A percentile compares a stretch with the other conserved stretches of the same genome.
Evolutionary conservation across 2,329 filamentous ascomycete genomes (phyloP).

Genomic region (Hypoxylon sp.): DNA sequence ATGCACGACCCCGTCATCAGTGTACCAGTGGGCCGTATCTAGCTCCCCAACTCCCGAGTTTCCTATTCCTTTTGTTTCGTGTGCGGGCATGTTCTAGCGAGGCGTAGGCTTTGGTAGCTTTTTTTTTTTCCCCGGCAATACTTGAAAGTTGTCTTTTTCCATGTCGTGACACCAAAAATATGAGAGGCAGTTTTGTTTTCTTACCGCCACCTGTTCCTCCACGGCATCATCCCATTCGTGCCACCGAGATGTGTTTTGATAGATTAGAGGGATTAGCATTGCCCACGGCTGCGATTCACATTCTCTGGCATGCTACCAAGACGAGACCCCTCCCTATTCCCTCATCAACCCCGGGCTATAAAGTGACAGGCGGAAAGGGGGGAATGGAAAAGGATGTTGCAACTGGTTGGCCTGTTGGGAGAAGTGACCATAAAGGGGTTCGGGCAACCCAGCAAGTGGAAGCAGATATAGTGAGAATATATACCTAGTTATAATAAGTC

Average conservation of each 20-base stretch:
- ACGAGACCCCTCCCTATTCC: conserved; percentile 22
- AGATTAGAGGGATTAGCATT: conserved; percentile 40
- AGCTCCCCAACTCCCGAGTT: conserved; percentile 23
- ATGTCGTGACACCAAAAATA: conserved; percentile 41
- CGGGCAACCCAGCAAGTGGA: too few species aligned
- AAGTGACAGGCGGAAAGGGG: too few species aligned
- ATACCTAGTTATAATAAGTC: too few species aligned
- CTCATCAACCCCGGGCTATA: background rate
- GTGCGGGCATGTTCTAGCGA: conserved; percentile 47
- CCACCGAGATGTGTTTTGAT: conserved; percentile 39
- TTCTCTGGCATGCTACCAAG: conserved; percentile 38
- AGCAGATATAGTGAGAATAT: too few species aligned
- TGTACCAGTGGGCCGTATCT: conserved; percentile 22
- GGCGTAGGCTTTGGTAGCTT: conserved; percentile 46
- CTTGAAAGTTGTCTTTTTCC: conserved; percentile 40
- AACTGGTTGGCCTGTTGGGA: background rate
- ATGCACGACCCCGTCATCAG: conserved; percentile 17
- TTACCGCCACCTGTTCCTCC: too few species aligned
- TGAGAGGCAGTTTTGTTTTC: conserved; percentile 23
- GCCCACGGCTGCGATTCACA: conserved; percentile 29
- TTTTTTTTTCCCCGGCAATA: too few species aligned
- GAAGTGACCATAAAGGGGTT: too few species aligned
- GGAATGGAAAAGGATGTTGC: conserved; percentile 12
- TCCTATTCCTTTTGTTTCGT: conserved; percentile 34
- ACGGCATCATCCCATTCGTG: conserved; percentile 21